Evolutionary conservation across 164 flowering plant genomes (phyloP), one percentile per base, ranked within the genome.

Genomic region (Kalanchoe fedtschenkoi): DNA sequence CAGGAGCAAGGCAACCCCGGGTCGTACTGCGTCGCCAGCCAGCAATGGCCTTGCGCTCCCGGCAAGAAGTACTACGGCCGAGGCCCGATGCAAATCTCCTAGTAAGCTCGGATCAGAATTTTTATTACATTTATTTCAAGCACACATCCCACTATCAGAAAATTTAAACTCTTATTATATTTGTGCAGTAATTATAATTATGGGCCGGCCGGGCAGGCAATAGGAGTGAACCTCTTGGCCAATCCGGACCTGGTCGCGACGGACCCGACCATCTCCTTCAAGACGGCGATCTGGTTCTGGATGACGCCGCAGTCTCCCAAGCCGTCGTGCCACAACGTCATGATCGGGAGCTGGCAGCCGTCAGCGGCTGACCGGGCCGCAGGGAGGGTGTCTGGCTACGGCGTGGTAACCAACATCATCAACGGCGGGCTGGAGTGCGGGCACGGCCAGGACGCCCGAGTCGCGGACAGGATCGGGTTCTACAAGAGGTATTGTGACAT

Each of bases 21-120:
- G 5, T 30, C 41, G 30, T 69, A 64, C 37, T 75, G 78, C 21
- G 22, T 2, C 0, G 35, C 35, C 16, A 21, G 32, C 22, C 43
- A 63, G 19, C 73, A 71, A 61, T 51, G 56, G 56, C 80, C 80
- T 2, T 76, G 80, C 58, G 66, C 72, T 30, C 9, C 80, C n/a
- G 80, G 80, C 0, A 66, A 68, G 60, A 51, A 65, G 29, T 79
- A 75, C 22, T 74, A 69, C 33, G 83, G 83, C 54, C 66, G 81
- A 56, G 81, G 81, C 4, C 79, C 81, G 1, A 73, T 78, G 32
- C 79, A 78, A 30, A 55, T 78, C 17, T 38, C 79, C 16, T 62
- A 71, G 81, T 75, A 67, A 65, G 66, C 59, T 58, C 24, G 15
- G 11, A 21, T 13, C 3, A 15, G n/a, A 15, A 15, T 1, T 2